Evolutionary conservation across 2,329 filamentous ascomycete genomes (phyloP), one percentile per base, ranked within the genome.

Genomic region (Trichoderma atrobrunneum): DNA sequence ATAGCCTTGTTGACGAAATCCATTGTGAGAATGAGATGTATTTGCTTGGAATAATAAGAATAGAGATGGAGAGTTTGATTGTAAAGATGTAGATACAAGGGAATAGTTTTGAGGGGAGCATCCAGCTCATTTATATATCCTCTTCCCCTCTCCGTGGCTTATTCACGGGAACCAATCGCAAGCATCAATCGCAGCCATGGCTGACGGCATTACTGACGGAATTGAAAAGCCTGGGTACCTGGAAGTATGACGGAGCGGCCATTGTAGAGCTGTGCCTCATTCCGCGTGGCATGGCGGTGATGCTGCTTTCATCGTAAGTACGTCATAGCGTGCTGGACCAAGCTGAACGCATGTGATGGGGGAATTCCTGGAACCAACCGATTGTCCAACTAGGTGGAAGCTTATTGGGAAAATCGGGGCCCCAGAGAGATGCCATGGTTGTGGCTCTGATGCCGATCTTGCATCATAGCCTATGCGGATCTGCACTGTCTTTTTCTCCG

Each of bases 1-100:
- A 76, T 76, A 68, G 80, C 79, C 65, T 81, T 80, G 76, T 82
- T 82, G 78, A 83, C 30, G 76, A 82, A 81, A 80, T 83, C 81
- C 82, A 83, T 83, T 26, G 57, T 14, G 59, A 54, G 7, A 24
- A 14, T 18, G 21, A 16, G 59, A 28, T 28, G 18, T 8, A 7
- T 30, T 32, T 60, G 4, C 6, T 60, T 34, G 0, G 2, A 12
- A n/a, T 7, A 7, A 32, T 11, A 24, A 21, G n/a, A 43, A 51
- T 28, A 26, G 39, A 34, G 30, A 57, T 24, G 28, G 30, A n/a
- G 12, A 39, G 18, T 16, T 12, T 60, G 14, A 30, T 30, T 26
- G 2, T 39, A 16, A 18, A 7, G 32, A 18, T 26, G 7, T 18
- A 16, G 64, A 24, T 51, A 1, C 10, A 5, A 51, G 1, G 10